These are phyloP conservation scores for Termitomyces sp. DNA, from an alignment of 768 basidiomycete genomes.

Conservation along the genomic window DNA sequence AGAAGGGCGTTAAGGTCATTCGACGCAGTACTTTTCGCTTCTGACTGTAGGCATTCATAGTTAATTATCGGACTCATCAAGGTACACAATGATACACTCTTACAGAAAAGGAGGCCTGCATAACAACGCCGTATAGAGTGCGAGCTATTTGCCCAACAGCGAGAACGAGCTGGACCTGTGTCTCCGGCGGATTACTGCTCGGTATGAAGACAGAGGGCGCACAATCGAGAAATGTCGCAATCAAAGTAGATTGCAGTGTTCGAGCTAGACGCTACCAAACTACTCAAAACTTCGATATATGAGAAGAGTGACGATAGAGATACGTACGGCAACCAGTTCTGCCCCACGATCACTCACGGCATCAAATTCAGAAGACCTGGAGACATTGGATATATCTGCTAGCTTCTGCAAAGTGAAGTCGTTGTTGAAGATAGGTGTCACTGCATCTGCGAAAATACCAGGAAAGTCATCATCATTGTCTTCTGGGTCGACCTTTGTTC, in stretches of 20 bases:
- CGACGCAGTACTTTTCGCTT: constrained; percentile 21
- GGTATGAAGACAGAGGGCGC: constrained; percentile 81
- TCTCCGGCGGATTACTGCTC: constrained; percentile 47
- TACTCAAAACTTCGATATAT: background rate
- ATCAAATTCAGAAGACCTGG: constrained; percentile 2
- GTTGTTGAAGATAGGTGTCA: background rate
- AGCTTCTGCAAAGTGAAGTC: constrained; percentile 5
- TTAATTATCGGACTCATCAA: background rate
- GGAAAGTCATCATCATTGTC: constrained; percentile 29
- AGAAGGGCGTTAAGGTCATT: constrained; percentile 56
- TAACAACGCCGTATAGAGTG: constrained; percentile 51
- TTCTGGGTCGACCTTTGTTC: constrained; percentile 27
- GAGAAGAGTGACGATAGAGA: background rate
- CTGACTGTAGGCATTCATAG: constrained; percentile 14
- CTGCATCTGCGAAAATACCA: constrained; percentile 12
- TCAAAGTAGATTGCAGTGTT: constrained; percentile 70
- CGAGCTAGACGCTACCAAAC: constrained; percentile 55
- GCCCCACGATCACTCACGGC: constrained; percentile 1
- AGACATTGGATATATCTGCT: constrained; percentile 4
- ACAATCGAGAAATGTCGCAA: constrained; percentile 83
- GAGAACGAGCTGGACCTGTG: constrained; percentile 54
- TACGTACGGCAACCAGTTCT: constrained; percentile 6
- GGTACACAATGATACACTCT: constrained; percentile 13
- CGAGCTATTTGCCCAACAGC: constrained; percentile 52
- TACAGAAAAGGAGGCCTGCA: constrained; percentile 37